Base-by-base conservation (phyloP, 2,329 filamentous ascomycete species). In the Neonectria hederae region DNA sequence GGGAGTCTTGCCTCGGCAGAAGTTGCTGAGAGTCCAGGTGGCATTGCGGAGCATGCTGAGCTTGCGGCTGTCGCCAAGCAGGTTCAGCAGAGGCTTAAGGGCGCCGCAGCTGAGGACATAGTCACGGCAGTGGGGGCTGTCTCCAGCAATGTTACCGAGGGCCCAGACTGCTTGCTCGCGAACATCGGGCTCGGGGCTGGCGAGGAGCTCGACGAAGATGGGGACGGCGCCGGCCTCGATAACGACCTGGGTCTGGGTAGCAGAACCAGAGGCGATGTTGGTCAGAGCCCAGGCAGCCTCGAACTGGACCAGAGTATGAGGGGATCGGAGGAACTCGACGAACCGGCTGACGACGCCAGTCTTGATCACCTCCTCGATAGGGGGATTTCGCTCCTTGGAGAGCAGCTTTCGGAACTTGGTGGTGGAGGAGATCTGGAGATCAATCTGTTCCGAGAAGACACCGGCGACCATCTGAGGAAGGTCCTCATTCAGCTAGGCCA, bases 1-100 rank as follows among this genome's bases (percentile, higher is more conserved):
- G 55, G 96, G 96, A 9, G 95, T 97, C 89, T 99, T 99, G 83
- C 96, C 96, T 86, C 96, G 93, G 85, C 96, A 99, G 84, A 99
- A 99, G 86, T 99, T 99, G 87, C 96, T 98, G 62, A 99, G 85
- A 48, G 96, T 99, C 96, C 96, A 99, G 24, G 96, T 99, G 38
- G 96, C 96, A 79, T 99, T 99, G 73, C 96, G 89, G 56, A 99
- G 90, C 96, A 99, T 99, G 87, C 94, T 98, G 63, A 99, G 86
- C 87, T 99, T 99, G 76, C 96, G 94, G 84, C 96, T 97, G 81
- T 99, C 96, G 59, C 95, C 95, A 62, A 99, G 89, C 48, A 99
- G 88, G 76, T 89, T 89, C 62, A 99, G 88, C 62, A 99, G 87
- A 56, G 96, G 96, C 80, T 93, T 93, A 56, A 99, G 88, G 67